Percentiles rank a stretch among this genome's conserved stretches.
Evolutionary conservation across 1,284 basidiomycete species (phyloP).

Genomic region (Pascua sp.): DNA sequence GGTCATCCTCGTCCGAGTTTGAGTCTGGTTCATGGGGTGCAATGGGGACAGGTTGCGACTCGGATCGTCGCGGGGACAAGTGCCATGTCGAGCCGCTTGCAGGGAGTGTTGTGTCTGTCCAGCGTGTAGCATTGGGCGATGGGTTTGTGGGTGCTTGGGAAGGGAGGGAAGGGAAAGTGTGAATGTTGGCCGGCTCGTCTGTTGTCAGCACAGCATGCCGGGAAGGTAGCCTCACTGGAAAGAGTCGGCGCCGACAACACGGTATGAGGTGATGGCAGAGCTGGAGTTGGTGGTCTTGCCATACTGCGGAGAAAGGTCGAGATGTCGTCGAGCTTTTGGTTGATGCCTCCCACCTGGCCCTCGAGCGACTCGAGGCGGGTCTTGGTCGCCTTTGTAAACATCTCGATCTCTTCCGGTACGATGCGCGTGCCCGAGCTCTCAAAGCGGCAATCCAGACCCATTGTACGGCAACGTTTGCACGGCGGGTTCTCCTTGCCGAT

Average conservation of each 20-base stretch:
- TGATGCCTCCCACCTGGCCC: conserved; percentile 16
- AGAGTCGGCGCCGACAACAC: neutral
- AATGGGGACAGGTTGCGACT: neutral
- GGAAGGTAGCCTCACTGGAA: neutral
- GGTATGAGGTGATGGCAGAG: neutral
- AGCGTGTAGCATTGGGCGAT: too few species aligned
- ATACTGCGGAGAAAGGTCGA: neutral
- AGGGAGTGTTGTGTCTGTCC: too few species aligned
- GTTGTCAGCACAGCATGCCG: neutral
- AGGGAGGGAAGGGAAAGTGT: too few species aligned
- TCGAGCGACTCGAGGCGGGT: conserved; percentile 11
- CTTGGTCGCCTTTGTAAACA: neutral
- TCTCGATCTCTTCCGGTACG: conserved; percentile 7
- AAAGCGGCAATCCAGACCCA: conserved; percentile 22
- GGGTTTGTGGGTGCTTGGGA: too few species aligned
- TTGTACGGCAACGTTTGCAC: conserved; percentile 20
- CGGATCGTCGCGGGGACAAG: too few species aligned
- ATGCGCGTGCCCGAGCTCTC: conserved; percentile 5
- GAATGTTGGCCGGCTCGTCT: too few species aligned
- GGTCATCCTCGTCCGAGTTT: conserved; percentile 7
- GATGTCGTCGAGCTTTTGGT: conserved; percentile 18
- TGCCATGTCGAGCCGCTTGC: too few species aligned
- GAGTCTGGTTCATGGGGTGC: neutral
- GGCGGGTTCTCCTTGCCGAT: conserved; percentile 28
- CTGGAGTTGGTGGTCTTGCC: neutral